Conservation (phyloP, 1,284 basidiomycete genomes). For the Vanrija pseudolonga region DNA sequence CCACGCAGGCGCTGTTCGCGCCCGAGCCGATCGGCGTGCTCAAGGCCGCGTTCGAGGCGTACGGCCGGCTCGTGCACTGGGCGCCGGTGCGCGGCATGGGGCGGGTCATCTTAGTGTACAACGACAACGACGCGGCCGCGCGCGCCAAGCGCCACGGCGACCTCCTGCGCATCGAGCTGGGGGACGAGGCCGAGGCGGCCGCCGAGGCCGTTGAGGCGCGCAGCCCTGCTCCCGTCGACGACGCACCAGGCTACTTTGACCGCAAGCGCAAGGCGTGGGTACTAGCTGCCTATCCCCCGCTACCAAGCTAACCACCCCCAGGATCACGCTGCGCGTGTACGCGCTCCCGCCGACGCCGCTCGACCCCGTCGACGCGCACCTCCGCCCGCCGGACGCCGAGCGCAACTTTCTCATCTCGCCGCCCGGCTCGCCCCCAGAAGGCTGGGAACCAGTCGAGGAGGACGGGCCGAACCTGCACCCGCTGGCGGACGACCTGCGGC, state of each 20-base stretch:
- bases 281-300: neutral
- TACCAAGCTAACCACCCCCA: constrained; percentile 20
- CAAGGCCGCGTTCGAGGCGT: constrained; percentile 63
- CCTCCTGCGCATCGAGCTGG: constrained; percentile 35
- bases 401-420: constrained; percentile 98
- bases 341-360: constrained; percentile 69
- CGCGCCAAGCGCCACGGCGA: constrained; percentile 45
- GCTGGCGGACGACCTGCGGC: constrained; percentile 83
- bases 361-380: constrained; percentile 50
- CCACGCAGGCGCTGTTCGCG: constrained; percentile 65
- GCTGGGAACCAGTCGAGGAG: constrained; percentile 90
- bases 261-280: constrained; percentile 6
- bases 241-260: constrained; percentile 7
- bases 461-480: constrained; percentile 85
- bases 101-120: constrained; percentile 75
- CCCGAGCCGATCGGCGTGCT: constrained; percentile 65
- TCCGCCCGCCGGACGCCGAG: constrained; percentile 72
- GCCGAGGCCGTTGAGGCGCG: neutral
- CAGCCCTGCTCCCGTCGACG: neutral
- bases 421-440: constrained; percentile 94
- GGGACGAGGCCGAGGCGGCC: neutral
- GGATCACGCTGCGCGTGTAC: constrained; percentile 67
- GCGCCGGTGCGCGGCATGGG: constrained; percentile 76
- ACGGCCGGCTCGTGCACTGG: constrained; percentile 78
- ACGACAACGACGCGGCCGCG: constrained; percentile 50